Evolutionary conservation across 1,284 basidiomycete species (phyloP).

Genomic region (Microbotryum lychnidis-dioicae): DNA sequence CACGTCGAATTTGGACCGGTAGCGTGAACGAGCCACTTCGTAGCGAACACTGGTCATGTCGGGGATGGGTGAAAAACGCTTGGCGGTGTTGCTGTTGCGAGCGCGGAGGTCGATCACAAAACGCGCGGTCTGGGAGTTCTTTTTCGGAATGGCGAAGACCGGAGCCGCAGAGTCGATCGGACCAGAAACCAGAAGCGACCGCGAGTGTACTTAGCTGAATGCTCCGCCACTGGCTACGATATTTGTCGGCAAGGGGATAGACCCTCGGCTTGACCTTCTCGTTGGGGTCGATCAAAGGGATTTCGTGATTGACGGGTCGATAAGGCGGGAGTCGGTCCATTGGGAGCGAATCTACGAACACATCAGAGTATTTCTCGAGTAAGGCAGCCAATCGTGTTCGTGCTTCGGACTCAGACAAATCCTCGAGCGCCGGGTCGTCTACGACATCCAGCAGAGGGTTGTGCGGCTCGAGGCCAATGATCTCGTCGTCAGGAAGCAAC

Average conservation of each 20-base stretch:
- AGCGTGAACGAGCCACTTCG: constrained; percentile 31
- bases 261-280: background rate
- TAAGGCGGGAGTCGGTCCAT: background rate
- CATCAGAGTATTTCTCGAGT: background rate
- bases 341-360: constrained; percentile 5
- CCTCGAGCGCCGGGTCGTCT: background rate
- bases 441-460: constrained; percentile 8
- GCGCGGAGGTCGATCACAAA: constrained; percentile 14
- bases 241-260: constrained; percentile 4
- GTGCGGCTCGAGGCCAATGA: constrained; percentile 5
- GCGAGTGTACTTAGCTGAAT: constrained; percentile 1
- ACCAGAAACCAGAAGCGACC: background rate
- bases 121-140: background rate
- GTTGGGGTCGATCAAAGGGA: background rate
- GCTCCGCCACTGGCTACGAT: constrained; percentile 2
- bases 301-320: constrained; percentile 8
- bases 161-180: constrained; percentile 10
- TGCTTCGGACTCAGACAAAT: background rate
- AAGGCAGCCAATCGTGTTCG: background rate
- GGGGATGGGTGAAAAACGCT: constrained; percentile 42
- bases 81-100: constrained; percentile 42
- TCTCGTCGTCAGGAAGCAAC: background rate
- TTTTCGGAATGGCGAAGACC: constrained; percentile 10
- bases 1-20: constrained; percentile 38
- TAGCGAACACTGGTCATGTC: constrained; percentile 38